Evolutionary conservation across 352 stramenopile genomes (phyloP), one percentile per base, ranked within the genome.

Genomic region (Blastocystis hominis): DNA sequence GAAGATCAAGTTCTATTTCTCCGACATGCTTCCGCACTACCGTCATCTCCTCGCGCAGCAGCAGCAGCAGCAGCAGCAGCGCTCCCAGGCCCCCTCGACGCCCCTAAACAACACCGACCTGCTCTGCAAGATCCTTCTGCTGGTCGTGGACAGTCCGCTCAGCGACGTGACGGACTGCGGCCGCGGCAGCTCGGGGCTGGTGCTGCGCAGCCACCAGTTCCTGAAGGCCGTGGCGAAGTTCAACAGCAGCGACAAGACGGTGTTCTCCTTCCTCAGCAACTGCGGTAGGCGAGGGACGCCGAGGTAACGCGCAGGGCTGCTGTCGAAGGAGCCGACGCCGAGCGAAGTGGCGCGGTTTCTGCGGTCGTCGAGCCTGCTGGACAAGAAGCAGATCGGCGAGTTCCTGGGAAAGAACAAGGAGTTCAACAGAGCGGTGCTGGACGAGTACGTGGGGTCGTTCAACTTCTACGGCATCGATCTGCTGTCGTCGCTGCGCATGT

Each of bases 341-440:
- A 24, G 40, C 30, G 77, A 87, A 50, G 47, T 87, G 20, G 77
- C 77, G 13, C 77, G 55, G 9, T 97, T 98, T 86, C 89, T 98
- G 63, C 93, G 97, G 63, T 92, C 94, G 36, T 97, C 95, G 0
- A 92, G 94, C 0, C 93, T 94, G 24, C 80, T 96, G 15, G 92
- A 94, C 87, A 98, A 98, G 90, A 93, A 92, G 6, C 91, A 96
- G 68, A 93, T 98, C 69, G 96, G 96, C 5, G 93, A 97, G 70
- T 98, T 98, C 88, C 91, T 98, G 10, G 93, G 93, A 36, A 97
- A 98, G 86, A 95, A 95, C 17, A 95, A 95, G 0, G 90, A 92
- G 30, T 94, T 98, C 38, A 96, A 97, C 89, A 91, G 92, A 20
- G 90, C 89, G 89, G 94, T 96, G 42, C 88, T 92, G 38, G 10